These are phyloP conservation scores for Notholithocarpus densiflorus DNA, from an alignment of 306 rosid species.

Conservation along the genomic window DNA sequence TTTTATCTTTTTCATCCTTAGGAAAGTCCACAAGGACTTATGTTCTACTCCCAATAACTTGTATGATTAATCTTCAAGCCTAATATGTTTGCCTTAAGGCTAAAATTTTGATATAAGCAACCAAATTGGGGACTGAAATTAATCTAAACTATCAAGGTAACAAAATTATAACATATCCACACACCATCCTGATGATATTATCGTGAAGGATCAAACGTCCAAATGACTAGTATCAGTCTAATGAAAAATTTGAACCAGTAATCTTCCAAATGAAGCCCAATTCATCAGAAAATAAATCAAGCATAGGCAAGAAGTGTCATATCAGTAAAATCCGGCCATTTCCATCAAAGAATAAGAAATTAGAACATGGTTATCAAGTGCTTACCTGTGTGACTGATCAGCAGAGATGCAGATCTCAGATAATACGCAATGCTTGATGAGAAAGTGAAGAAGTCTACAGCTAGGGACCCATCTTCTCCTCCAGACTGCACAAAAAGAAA, in stretches of 20 bases:
- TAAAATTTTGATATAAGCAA: not conserved
- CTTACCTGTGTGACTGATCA: constrained; percentile 80
- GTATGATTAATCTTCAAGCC: not conserved
- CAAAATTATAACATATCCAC: not conserved
- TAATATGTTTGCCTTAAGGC: not conserved
- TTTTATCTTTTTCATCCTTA: not conserved
- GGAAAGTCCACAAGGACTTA: not conserved
- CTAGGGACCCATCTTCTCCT: constrained; percentile 51
- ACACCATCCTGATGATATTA: not conserved
- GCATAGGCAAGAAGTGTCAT: not conserved
- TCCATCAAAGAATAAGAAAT: not conserved
- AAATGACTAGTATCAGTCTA: not conserved
- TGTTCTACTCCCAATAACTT: not conserved
- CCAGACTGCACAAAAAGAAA: constrained; percentile 43
- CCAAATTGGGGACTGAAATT: not conserved
- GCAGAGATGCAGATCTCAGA: constrained; percentile 80
- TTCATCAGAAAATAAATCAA: not conserved
- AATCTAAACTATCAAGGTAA: not conserved
- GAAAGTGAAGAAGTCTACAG: constrained; percentile 74
- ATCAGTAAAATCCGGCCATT: not conserved
- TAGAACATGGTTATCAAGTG: not conserved
- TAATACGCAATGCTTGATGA: constrained; percentile 83
- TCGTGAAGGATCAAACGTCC: not conserved
- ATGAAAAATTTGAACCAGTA: not conserved
- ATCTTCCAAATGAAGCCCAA: not conserved